These are phyloP conservation scores for Meira nashicola DNA, from an alignment of 1,284 basidiomycete genomes.

Conservation along the genomic window DNA sequence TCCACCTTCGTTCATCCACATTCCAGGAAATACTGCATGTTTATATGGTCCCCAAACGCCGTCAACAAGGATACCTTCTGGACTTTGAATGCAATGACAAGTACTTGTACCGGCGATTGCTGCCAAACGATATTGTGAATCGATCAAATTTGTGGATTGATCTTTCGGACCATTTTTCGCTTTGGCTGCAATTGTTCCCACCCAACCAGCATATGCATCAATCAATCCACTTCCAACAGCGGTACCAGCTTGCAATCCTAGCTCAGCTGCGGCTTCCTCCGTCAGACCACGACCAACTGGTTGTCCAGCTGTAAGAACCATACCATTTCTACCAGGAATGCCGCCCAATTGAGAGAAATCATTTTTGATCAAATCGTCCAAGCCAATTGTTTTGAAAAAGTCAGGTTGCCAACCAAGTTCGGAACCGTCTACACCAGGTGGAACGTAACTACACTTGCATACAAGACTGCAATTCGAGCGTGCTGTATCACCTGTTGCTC, in stretches of 20 bases:
- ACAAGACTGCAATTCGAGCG: conserved; percentile 89
- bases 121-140: conserved; percentile 66
- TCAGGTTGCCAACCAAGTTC: conserved; percentile 48
- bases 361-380: conserved; percentile 57
- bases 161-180: conserved; percentile 57
- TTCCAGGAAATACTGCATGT: conserved; percentile 74
- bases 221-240: conserved; percentile 91
- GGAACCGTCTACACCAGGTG: conserved; percentile 55
- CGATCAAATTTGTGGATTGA: conserved; percentile 54
- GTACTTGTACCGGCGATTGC: conserved; percentile 94
- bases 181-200: conserved; percentile 86
- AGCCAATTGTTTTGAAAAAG: conserved; percentile 46
- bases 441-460: conserved; percentile 96
- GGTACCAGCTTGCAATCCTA: conserved; percentile 81
- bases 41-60: conserved; percentile 97
- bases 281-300: conserved; percentile 82
- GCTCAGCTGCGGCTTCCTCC: conserved; percentile 71
- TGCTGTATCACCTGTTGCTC: conserved; percentile 71
- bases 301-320: conserved; percentile 82
- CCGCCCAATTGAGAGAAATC: conserved; percentile 76
- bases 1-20: conserved; percentile 96
- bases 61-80: conserved; percentile 75
- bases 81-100: conserved; percentile 74
- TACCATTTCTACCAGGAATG: conserved; percentile 59
- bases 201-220: conserved; percentile 98